Percentiles rank a stretch among this genome's conserved stretches.
These are phyloP conservation scores for Diaporthe nobilis DNA, from an alignment of 2,329 filamentous ascomycete genomes.

Conservation along the genomic window DNA sequence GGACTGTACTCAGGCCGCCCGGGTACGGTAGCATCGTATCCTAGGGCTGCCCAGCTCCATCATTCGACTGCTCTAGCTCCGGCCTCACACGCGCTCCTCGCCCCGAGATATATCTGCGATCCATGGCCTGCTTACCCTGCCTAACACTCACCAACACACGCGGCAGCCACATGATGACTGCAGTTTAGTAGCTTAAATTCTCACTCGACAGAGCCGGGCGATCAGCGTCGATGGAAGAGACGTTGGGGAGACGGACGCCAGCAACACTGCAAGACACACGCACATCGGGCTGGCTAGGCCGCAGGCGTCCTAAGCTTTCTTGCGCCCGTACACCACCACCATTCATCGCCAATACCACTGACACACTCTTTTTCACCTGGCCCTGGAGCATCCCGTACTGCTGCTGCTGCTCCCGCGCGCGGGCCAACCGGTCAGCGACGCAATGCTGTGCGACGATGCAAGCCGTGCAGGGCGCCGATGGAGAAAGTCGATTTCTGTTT, in stretches of 20 bases:
- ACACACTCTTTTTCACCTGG: neutral
- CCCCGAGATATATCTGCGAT: neutral
- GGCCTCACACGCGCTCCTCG: neutral
- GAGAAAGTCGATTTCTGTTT: neutral
- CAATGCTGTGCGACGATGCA: neutral
- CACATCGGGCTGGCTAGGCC: neutral
- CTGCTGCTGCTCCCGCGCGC: neutral
- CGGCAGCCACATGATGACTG: conserved; percentile 13
- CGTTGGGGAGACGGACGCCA: neutral
- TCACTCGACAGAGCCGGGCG: conserved; percentile 2
- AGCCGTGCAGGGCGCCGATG: neutral
- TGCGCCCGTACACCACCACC: neutral
- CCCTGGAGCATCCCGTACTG: neutral
- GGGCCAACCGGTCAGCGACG: conserved; percentile 18
- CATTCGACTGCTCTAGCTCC: neutral
- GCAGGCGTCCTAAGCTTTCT: neutral
- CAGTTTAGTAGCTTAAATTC: neutral
- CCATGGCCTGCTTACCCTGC: neutral
- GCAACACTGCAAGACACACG: neutral
- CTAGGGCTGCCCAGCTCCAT: neutral
- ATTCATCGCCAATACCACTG: neutral
- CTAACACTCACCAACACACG: neutral
- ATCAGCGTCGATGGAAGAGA: conserved; percentile 22
- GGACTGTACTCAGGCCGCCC: neutral
- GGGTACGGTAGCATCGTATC: conserved; percentile 17